A percentile compares a stretch with the other conserved stretches of the same genome.
Evolutionary conservation across 179 eudicot species (phyloP).

Genomic region (Silene vulgaris): DNA sequence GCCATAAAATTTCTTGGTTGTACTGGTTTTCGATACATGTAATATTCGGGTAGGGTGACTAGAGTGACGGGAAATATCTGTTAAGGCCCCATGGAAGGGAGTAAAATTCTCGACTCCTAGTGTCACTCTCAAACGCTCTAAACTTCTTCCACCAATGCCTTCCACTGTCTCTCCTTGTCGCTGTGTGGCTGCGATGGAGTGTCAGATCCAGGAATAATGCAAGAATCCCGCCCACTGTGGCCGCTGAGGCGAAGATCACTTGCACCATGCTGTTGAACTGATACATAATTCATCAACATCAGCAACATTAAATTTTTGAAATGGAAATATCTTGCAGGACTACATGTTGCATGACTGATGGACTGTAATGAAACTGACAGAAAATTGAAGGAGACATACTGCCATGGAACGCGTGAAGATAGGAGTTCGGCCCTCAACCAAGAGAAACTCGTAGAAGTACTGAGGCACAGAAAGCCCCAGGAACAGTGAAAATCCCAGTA

Average conservation of each 20-base stretch:
- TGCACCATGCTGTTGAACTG: constrained; percentile 69
- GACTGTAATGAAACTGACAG: not conserved
- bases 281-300: not conserved
- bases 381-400: constrained; percentile 35
- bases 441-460: constrained; percentile 54
- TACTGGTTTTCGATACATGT: not conserved
- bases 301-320: too few species aligned
- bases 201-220: constrained; percentile 60
- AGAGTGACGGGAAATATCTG: constrained; percentile 70
- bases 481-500: constrained; percentile 64
- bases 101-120: constrained; percentile 76
- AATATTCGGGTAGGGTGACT: not conserved
- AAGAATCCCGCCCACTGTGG: constrained; percentile 53
- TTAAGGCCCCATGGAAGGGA: constrained; percentile 61
- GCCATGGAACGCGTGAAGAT: constrained; percentile 49
- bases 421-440: constrained; percentile 59
- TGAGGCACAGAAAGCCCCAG: constrained; percentile 81
- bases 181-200: constrained; percentile 40
- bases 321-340: not conserved
- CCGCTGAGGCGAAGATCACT: constrained; percentile 75
- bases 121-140: constrained; percentile 45
- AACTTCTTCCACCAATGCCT: constrained; percentile 83
- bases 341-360: not conserved
- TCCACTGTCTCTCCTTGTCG: constrained; percentile 59
- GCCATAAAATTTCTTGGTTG: not conserved